Evolutionary conservation across 2,329 filamentous ascomycete species (phyloP), one percentile per base, ranked within the genome.

Genomic region (Xylaria sp.): DNA sequence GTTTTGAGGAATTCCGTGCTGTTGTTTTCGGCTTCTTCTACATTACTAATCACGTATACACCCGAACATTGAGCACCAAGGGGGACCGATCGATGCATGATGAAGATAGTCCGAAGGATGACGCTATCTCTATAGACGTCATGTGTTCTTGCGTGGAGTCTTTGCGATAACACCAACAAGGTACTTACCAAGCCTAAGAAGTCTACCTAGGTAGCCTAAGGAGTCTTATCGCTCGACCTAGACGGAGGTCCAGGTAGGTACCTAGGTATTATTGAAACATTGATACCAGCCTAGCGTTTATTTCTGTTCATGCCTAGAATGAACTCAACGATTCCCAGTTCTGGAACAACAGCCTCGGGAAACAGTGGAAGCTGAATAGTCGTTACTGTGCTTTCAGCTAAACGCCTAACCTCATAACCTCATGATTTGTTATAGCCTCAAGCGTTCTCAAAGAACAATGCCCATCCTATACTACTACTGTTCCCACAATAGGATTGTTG

Each of bases 131-230:
- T 36, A 62, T 31, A 65, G 61, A 69, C 67, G 67, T 69, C 67
- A 69, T 69, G 67, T 69, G 67, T 31, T 65, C 58, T 22, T 10
- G 9, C 49, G 47, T 60, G 62, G 67, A 63, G 64, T 47, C 22
- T 45, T 51, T 25, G 17, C 57, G 67, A 69, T 69, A 68, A 68
- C 47, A 44, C 65, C 59, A 60, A 47, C 53, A 55, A 27, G 53
- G 53, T 55, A 11, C 36, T 17, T 39, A 33, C 27, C 17, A 51
- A 51, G 44, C 29, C 27, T 51, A 33, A 15, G 2, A 27, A 15
- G n/a, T n/a, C n/a, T 39, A 49, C 45, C 2, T 31, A 27, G 27
- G 15, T 17, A 2, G 13, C 49, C 29, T 13, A 10, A 25, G 27
- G 6, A 33, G 27, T 33, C 29, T 51, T 29, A 4, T 47, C 45